These are phyloP conservation scores for Candida andamanensis DNA, from an alignment of 805 yeast genomes.

Conservation along the genomic window DNA sequence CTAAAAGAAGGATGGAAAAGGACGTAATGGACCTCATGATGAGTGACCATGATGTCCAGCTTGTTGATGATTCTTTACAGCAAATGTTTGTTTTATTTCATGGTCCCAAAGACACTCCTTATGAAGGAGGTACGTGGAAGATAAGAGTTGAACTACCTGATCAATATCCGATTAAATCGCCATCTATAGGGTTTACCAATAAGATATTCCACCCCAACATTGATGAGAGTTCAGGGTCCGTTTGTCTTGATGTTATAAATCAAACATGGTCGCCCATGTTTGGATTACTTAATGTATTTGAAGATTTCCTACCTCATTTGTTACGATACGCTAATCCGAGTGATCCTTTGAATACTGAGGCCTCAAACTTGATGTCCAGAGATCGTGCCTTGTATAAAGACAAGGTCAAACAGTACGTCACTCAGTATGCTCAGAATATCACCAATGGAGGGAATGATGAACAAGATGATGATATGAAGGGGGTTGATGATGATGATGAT, in stretches of 20 bases:
- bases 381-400: conserved; percentile 63
- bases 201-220: conserved; percentile 93
- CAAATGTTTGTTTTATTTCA: conserved; percentile 79
- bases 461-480: no score
- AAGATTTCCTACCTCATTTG: conserved; percentile 87
- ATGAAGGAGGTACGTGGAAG: conserved; percentile 86
- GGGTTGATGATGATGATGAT: conserved; percentile 35
- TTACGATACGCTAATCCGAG: conserved; percentile 89
- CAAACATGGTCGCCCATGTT: conserved; percentile 99
- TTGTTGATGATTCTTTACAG: conserved; percentile 72
- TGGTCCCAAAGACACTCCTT: conserved; percentile 82
- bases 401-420: conserved; percentile 69
- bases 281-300: conserved; percentile 85
- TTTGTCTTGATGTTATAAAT: conserved; percentile 92
- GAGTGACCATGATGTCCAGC: conserved; percentile 86
- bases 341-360: conserved; percentile 90
- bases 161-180: conserved; percentile 92
- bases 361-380: conserved; percentile 70
- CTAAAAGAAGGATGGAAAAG: conserved; percentile 79
- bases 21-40: conserved; percentile 96
- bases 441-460: conserved; percentile 27
- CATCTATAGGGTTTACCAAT: conserved; percentile 90
- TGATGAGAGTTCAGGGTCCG: conserved; percentile 85
- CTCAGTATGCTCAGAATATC: conserved; percentile 47
- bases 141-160: conserved; percentile 91